Conservation (phyloP, 2,329 filamentous ascomycete species). For the Aureobasidium sp. region DNA sequence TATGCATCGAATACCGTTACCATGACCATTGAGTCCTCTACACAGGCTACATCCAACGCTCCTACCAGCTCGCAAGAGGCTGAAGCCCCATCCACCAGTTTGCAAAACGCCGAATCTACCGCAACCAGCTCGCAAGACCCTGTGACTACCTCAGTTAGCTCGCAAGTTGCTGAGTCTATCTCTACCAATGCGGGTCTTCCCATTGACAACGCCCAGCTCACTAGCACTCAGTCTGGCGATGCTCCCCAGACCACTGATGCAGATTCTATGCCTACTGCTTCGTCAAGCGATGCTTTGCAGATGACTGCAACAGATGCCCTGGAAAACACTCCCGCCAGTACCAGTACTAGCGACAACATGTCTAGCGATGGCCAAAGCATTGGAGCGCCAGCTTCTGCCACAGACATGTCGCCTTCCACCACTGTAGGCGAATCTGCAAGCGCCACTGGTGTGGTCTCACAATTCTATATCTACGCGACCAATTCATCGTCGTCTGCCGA, state of each 20-base stretch:
- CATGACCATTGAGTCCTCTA: neutral
- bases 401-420: neutral
- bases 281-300: neutral
- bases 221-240: neutral
- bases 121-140: neutral
- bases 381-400: neutral
- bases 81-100: neutral
- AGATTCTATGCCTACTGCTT: neutral
- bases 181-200: neutral
- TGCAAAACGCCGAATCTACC: neutral
- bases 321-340: neutral
- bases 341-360: neutral
- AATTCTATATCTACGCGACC: conserved; percentile 1
- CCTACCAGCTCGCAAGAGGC: neutral
- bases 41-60: neutral
- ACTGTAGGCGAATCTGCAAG: neutral
- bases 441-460: neutral
- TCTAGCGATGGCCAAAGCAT: neutral
- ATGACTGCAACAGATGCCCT: neutral
- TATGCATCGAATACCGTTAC: neutral
- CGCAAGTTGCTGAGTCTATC: neutral
- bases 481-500: conserved; percentile 8
- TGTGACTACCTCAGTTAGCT: neutral
- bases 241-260: too few species aligned
- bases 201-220: neutral